These are phyloP conservation scores for Protomyces arabidopsidicola DNA, from an alignment of 1,139 yeast genomes.

Conservation along the genomic window DNA sequence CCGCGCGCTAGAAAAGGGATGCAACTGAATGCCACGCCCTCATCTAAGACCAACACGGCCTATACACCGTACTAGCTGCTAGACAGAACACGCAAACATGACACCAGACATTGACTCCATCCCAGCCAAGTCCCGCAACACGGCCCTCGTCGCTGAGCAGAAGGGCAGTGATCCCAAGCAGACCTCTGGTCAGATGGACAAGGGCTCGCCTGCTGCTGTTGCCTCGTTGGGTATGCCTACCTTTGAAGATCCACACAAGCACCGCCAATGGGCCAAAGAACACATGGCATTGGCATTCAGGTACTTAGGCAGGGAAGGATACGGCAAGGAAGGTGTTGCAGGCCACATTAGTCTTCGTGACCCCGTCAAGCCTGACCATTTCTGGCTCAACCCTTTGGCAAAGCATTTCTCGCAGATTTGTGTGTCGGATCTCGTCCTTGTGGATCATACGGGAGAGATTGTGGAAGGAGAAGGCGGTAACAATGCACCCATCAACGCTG, in stretches of 20 bases:
- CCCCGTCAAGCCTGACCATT: conserved; percentile 64
- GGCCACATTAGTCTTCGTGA: conserved; percentile 79
- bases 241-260: conserved; percentile 37
- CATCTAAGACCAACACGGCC: not conserved
- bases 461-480: conserved; percentile 47
- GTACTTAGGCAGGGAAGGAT: conserved; percentile 49
- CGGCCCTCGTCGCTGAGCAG: not conserved
- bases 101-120: not conserved
- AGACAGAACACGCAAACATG: not conserved
- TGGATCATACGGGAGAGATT: conserved; percentile 60
- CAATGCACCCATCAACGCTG: conserved; percentile 63
- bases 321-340: conserved; percentile 58
- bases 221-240: conserved; percentile 12
- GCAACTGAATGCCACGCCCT: too few species aligned
- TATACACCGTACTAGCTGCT: not conserved
- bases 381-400: conserved; percentile 77
- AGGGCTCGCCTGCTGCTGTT: conserved; percentile 7
- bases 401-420: conserved; percentile 64
- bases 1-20: too few species aligned
- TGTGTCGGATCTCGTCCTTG: conserved; percentile 71
- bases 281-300: conserved; percentile 83
- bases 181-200: not conserved
- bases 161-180: not conserved
- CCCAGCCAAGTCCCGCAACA: conserved; percentile 1
- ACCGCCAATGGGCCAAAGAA: conserved; percentile 60